phyloP scores from a whole-genome alignment of 2,329 filamentous ascomycete genomes.

The Cladosporium velox region DNA sequence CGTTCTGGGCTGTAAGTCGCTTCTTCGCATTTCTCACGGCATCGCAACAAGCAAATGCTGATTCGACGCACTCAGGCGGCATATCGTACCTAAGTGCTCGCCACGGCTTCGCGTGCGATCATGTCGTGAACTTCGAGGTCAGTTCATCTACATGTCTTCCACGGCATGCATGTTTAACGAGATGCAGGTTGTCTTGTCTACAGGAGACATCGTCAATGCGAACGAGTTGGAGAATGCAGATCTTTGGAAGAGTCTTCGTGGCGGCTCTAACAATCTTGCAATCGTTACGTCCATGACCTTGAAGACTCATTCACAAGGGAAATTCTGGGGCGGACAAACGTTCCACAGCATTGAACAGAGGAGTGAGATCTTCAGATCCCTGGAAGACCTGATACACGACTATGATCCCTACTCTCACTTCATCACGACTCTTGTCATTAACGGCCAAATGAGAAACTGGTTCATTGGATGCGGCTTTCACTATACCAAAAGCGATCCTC shows the following conservation, averaged over 20 bases:
- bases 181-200: slow-evolving; percentile 28
- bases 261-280: slow-evolving; percentile 35
- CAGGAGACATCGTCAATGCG: slow-evolving; percentile 28
- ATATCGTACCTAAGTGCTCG: slow-evolving; percentile 32
- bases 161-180: too few relatives aligned
- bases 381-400: slow-evolving; percentile 23
- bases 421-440: slow-evolving; percentile 27
- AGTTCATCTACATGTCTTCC: too few relatives aligned
- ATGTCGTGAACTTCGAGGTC: slow-evolving; percentile 28
- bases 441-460: slow-evolving; percentile 26
- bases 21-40: not conserved
- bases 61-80: slow-evolving; percentile 26
- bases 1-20: slow-evolving; percentile 23
- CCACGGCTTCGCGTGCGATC: slow-evolving; percentile 35
- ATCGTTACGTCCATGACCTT: slow-evolving; percentile 31
- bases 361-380: slow-evolving; percentile 17
- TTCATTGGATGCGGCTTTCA: slow-evolving; percentile 32
- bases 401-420: slow-evolving; percentile 28
- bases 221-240: slow-evolving; percentile 26
- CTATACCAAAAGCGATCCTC: slow-evolving; percentile 30
- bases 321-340: slow-evolving; percentile 22
- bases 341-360: slow-evolving; percentile 25
- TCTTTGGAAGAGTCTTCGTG: slow-evolving; percentile 30
- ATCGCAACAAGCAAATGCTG: not conserved
- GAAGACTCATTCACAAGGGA: not conserved